Percentiles rank a stretch among this genome's conserved stretches.
These are phyloP conservation scores for Pseudonitzschia delicatissima DNA, from an alignment of 108 stramenopile genomes.

Conservation along the genomic window DNA sequence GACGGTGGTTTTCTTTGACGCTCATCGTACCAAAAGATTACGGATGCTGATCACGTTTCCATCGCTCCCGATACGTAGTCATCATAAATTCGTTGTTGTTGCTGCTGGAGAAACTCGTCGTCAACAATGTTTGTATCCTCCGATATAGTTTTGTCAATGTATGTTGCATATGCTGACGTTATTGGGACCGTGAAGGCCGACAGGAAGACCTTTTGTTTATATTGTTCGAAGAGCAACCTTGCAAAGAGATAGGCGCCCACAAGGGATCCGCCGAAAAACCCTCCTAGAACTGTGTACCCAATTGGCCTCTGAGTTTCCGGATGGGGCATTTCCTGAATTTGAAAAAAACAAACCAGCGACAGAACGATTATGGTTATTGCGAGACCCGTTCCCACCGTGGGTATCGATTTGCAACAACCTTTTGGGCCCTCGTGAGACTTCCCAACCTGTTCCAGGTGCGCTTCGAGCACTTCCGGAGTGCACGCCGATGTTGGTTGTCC, in stretches of 20 bases:
- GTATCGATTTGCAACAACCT: not conserved
- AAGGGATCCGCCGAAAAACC: not conserved
- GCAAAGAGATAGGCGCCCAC: not conserved
- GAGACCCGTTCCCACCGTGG: not conserved
- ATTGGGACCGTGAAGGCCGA: constrained; percentile 1
- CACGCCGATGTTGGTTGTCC: constrained; percentile 9
- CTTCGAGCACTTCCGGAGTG: constrained; percentile 3
- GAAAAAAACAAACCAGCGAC: not conserved
- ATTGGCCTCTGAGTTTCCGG: constrained; percentile 14
- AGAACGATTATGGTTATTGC: constrained; percentile 1
- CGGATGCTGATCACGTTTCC: too few species aligned
- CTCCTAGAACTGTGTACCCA: not conserved
- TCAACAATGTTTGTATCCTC: too few species aligned
- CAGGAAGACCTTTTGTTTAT: constrained; percentile 13
- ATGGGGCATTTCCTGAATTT: constrained; percentile 5
- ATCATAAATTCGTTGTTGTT: not conserved
- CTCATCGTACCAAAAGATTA: too few species aligned
- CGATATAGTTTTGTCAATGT: not conserved
- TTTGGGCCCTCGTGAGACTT: not conserved
- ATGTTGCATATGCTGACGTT: not conserved
- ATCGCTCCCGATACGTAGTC: not conserved
- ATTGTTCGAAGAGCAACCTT: constrained; percentile 8
- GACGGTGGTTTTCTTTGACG: too few species aligned
- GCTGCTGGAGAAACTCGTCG: not conserved
- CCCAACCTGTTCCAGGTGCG: constrained; percentile 5